phyloP scores from a whole-genome alignment of 2,329 filamentous ascomycete genomes.

The Aspergillus intermedius region DNA sequence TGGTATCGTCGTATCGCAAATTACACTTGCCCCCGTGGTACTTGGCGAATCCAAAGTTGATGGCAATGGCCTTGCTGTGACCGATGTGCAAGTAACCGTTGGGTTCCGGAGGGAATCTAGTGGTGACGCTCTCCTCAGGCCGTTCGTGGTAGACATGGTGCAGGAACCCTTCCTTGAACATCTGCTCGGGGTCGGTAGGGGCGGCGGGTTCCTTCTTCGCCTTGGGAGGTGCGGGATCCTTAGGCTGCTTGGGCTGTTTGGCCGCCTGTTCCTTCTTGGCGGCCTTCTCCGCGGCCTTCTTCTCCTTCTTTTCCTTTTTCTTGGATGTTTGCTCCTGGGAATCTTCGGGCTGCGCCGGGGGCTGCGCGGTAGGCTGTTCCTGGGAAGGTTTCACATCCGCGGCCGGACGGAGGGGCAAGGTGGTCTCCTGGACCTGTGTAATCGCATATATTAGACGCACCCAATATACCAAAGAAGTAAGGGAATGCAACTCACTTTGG shows the following conservation, averaged over 20 bases:
- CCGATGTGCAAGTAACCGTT: conserved; percentile 93
- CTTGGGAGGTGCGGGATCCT: conserved; percentile 32
- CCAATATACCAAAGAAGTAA: too few relatives aligned
- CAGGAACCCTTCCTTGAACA: conserved; percentile 77
- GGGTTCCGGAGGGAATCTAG: conserved; percentile 76
- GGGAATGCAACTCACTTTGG: background rate
- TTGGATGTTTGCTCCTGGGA: conserved; percentile 47
- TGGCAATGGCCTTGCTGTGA: conserved; percentile 88
- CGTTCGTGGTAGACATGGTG: conserved; percentile 64
- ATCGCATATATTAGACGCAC: too few relatives aligned
- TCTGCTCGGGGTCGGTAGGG: conserved; percentile 49
- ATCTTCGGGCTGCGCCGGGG: conserved; percentile 3
- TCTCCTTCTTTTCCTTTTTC: conserved; percentile 25
- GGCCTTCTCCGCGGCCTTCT: conserved; percentile 26
- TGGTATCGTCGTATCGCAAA: conserved; percentile 87
- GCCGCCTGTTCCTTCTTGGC: conserved; percentile 10
- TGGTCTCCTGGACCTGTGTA: too few relatives aligned
- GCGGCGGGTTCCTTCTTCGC: conserved; percentile 22
- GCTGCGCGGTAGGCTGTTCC: background rate
- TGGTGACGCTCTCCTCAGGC: conserved; percentile 48
- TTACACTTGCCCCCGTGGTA: conserved; percentile 73
- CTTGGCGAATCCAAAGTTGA: conserved; percentile 92
- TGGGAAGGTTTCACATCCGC: too few relatives aligned
- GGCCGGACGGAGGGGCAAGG: too few relatives aligned
- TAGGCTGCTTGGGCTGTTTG: conserved; percentile 39